Conservation (phyloP, 345 rosid species). For the Populus pruinosa region DNA sequence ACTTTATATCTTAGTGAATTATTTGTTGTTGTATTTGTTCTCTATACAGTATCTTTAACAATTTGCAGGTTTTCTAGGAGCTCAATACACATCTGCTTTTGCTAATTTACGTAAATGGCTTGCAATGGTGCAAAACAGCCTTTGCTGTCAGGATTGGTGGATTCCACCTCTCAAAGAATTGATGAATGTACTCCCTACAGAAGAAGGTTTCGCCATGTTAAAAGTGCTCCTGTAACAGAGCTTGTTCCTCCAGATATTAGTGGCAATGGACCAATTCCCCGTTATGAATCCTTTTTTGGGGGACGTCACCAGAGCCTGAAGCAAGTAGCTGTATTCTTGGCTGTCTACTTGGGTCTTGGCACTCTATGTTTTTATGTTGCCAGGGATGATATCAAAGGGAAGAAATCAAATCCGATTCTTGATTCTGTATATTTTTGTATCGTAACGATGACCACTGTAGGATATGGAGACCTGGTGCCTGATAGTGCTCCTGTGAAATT, state of each 20-base stretch:
- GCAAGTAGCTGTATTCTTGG: conserved; percentile 40
- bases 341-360: conserved; percentile 52
- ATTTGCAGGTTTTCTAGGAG: conserved; percentile 19
- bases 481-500: conserved; percentile 46
- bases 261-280: conserved; percentile 23
- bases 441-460: conserved; percentile 92
- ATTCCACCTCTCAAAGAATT: conserved; percentile 24
- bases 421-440: conserved; percentile 77
- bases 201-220: conserved; percentile 52
- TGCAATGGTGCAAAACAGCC: conserved; percentile 41
- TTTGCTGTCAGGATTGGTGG: conserved; percentile 37
- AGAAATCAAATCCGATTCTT: conserved; percentile 53
- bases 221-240: conserved; percentile 70
- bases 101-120: conserved; percentile 42
- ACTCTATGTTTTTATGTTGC: conserved; percentile 53
- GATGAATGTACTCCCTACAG: conserved; percentile 24
- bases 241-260: conserved; percentile 20
- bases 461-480: conserved; percentile 95
- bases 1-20: background rate
- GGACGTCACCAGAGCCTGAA: conserved; percentile 44
- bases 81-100: conserved; percentile 1
- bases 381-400: conserved; percentile 55
- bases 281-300: conserved; percentile 31
- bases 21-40: background rate
- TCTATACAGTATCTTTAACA: background rate